Percentiles rank a stretch among this genome's conserved stretches.
phyloP scores from a whole-genome alignment of 352 stramenopile species.

The Saprolegnia parasitica region DNA sequence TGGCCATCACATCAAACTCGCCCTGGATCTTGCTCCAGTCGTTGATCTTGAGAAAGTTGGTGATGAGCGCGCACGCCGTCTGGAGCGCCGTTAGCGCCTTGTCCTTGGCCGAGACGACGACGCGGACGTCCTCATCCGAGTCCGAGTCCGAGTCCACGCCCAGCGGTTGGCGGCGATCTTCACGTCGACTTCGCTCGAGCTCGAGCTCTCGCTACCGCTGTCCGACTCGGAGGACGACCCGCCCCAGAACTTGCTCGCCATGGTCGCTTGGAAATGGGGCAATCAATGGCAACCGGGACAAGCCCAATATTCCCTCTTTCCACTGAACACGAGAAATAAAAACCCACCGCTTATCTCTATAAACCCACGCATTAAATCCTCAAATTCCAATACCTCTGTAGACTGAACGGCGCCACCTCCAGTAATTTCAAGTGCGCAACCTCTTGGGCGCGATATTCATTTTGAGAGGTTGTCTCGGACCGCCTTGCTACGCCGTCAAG shows the following conservation, averaged over 20 bases:
- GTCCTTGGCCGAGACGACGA: constrained; percentile 95
- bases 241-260: constrained; percentile 84
- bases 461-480: background rate
- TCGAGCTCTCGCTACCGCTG: constrained; percentile 73
- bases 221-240: constrained; percentile 65
- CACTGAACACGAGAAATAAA: constrained; percentile 3
- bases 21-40: constrained; percentile 94
- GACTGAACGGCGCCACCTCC: constrained; percentile 5
- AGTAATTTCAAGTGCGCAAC: constrained; percentile 4
- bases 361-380: background rate
- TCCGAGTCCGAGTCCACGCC: constrained; percentile 82
- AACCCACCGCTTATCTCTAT: background rate
- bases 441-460: background rate
- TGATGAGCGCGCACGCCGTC: constrained; percentile 58
- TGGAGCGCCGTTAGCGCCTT: constrained; percentile 78
- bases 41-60: constrained; percentile 94
- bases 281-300: constrained; percentile 22
- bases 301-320: constrained; percentile 17
- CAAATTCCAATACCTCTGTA: background rate
- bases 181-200: constrained; percentile 71
- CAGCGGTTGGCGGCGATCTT: constrained; percentile 67
- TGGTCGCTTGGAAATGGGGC: constrained; percentile 31
- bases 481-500: too few species aligned
- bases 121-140: constrained; percentile 84
- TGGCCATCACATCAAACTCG: constrained; percentile 92